These are phyloP conservation scores for Eutreptiella sp. DNA, from an alignment of 208 protist species.

Conservation along the genomic window DNA sequence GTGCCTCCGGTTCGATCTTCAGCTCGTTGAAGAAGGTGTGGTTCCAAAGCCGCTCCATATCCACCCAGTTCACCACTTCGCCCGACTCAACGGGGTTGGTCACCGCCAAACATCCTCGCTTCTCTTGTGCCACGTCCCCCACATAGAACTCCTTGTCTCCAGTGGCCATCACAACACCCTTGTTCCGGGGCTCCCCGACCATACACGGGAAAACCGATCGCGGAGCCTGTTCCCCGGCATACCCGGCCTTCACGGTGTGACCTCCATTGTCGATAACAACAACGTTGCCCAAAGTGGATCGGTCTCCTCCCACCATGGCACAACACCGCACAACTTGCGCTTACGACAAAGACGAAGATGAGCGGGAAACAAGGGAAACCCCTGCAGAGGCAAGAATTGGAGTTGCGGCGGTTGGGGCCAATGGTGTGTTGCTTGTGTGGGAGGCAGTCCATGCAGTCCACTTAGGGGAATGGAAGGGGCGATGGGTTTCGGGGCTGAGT, in stretches of 20 bases:
- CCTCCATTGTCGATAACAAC: slow-evolving; percentile 72
- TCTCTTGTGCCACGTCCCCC: slow-evolving; percentile 67
- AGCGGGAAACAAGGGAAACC: no score
- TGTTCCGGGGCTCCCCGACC: slow-evolving; percentile 72
- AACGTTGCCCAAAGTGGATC: no score
- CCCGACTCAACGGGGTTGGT: slow-evolving; percentile 61
- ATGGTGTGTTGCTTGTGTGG: no score
- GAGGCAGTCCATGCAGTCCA: no score
- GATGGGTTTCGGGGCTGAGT: no score
- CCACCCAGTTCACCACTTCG: slow-evolving; percentile 72
- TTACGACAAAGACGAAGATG: no score
- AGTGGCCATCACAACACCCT: slow-evolving; percentile 76
- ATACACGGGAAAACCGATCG: slow-evolving; percentile 73
- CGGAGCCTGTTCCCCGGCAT: slow-evolving; percentile 64
- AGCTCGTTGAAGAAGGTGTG: slow-evolving; percentile 81
- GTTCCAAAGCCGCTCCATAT: slow-evolving; percentile 82
- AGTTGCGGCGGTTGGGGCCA: no score
- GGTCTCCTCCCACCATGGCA: no score
- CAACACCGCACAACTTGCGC: no score
- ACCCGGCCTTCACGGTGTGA: slow-evolving; percentile 68
- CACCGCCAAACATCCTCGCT: slow-evolving; percentile 67
- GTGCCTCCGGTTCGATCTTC: slow-evolving; percentile 71
- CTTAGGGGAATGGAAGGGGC: no score
- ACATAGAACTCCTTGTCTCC: slow-evolving; percentile 78
- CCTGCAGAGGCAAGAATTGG: no score